Evolutionary conservation across 148 eudicot genomes (phyloP).

Genomic region (Rhododendron molle): DNA sequence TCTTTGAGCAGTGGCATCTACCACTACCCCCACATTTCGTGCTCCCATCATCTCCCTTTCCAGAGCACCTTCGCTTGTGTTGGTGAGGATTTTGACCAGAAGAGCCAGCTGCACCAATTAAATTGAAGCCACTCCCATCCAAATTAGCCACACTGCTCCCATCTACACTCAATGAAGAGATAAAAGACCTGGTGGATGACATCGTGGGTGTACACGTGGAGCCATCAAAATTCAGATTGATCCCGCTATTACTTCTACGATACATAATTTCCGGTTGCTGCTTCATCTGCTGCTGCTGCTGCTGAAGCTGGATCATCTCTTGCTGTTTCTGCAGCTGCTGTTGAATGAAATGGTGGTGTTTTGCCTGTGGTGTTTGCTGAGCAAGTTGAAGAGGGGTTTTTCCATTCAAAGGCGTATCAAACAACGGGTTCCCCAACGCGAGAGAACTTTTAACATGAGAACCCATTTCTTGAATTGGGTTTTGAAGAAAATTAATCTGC

Average conservation of each 20-base stretch:
- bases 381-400: constrained; percentile 39
- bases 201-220: constrained; percentile 62
- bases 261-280: constrained; percentile 63
- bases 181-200: constrained; percentile 77
- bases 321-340: constrained; percentile 39
- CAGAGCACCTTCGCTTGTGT: constrained; percentile 52
- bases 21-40: constrained; percentile 65
- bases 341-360: constrained; percentile 31
- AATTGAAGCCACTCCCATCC: constrained; percentile 49
- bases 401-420: constrained; percentile 42
- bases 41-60: constrained; percentile 68
- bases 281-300: constrained; percentile 37
- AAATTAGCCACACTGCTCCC: constrained; percentile 66
- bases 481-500: constrained; percentile 31
- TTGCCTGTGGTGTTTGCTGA: constrained; percentile 31
- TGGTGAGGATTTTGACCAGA: constrained; percentile 53
- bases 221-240: constrained; percentile 61
- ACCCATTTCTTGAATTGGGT: constrained; percentile 35
- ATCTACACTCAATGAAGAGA: constrained; percentile 81
- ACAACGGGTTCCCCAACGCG: constrained; percentile 47
- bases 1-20: constrained; percentile 90
- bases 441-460: constrained; percentile 48
- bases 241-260: constrained; percentile 56
- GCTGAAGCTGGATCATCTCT: constrained; percentile 36
- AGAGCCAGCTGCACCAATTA: constrained; percentile 47